Evolutionary conservation across 2,329 filamentous ascomycete species (phyloP).

Genomic region (Penicillium sumatraense): DNA sequence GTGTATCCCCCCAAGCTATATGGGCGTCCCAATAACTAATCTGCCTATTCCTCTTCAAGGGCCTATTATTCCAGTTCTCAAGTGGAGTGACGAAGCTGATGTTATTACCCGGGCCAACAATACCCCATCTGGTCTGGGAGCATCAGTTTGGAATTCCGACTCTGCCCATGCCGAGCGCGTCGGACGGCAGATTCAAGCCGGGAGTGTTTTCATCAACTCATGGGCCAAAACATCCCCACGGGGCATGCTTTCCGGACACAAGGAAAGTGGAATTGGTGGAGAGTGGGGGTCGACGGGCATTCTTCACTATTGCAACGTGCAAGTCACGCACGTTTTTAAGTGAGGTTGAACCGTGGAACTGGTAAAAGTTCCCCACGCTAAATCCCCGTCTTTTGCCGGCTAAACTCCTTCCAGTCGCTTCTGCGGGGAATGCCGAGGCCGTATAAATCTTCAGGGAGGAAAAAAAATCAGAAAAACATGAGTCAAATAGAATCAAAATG

Average conservation of each 20-base stretch:
- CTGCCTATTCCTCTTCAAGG: background rate
- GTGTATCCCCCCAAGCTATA: background rate
- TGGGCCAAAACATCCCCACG: constrained; percentile 15
- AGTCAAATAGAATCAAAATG: background rate
- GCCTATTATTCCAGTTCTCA: constrained; percentile 65
- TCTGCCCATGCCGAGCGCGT: constrained; percentile 55
- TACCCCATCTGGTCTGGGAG: constrained; percentile 56
- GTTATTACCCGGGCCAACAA: constrained; percentile 60
- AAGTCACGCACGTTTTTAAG: constrained; percentile 1
- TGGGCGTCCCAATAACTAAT: background rate
- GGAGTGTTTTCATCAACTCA: constrained; percentile 47
- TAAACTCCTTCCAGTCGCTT: background rate
- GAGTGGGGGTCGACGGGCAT: constrained; percentile 47
- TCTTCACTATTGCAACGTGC: constrained; percentile 38
- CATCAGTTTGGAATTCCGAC: constrained; percentile 62
- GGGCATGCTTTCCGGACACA: constrained; percentile 52
- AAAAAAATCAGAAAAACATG: background rate
- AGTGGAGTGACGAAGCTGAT: constrained; percentile 63
- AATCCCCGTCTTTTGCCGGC: background rate
- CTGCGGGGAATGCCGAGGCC: background rate
- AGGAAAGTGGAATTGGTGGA: constrained; percentile 54
- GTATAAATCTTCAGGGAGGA: background rate
- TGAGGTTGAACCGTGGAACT: background rate
- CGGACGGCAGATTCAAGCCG: constrained; percentile 53
- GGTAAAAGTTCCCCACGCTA: background rate